Percentiles rank a stretch among this genome's conserved stretches.
Conservation (phyloP, 768 basidiomycete genomes). For the Podaxis carcinomalis region DNA sequence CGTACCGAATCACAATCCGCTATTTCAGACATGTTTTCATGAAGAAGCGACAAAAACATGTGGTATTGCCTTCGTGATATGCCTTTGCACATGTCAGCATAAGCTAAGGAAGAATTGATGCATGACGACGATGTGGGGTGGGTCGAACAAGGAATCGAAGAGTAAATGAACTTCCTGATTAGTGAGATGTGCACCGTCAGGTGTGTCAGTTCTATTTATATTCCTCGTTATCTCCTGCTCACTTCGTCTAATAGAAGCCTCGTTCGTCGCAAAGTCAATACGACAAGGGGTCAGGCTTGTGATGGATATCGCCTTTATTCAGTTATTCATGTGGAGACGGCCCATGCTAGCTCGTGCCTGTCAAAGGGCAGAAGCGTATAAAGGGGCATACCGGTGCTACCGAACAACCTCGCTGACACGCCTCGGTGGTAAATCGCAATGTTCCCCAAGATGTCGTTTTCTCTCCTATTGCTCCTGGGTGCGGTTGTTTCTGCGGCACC, state of each 20-base stretch:
- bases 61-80: neutral
- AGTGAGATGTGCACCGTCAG: neutral
- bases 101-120: neutral
- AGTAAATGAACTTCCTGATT: neutral
- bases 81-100: neutral
- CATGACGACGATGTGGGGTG: neutral
- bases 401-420: neutral
- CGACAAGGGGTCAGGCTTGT: neutral
- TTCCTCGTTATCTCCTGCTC: neutral
- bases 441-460: neutral
- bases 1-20: neutral
- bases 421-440: neutral
- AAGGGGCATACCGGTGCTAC: neutral
- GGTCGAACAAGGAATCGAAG: neutral
- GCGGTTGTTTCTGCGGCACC: slow-evolving; percentile 16
- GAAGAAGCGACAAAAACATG: neutral
- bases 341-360: neutral
- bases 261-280: neutral
- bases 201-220: neutral
- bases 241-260: neutral
- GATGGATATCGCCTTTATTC: neutral
- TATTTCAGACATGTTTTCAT: neutral
- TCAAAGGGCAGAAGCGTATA: neutral
- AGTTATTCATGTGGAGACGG: neutral
- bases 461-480: slow-evolving; percentile 14